phyloP scores from a whole-genome alignment of 345 rosid genomes.

The Toxicodendron radicans region DNA sequence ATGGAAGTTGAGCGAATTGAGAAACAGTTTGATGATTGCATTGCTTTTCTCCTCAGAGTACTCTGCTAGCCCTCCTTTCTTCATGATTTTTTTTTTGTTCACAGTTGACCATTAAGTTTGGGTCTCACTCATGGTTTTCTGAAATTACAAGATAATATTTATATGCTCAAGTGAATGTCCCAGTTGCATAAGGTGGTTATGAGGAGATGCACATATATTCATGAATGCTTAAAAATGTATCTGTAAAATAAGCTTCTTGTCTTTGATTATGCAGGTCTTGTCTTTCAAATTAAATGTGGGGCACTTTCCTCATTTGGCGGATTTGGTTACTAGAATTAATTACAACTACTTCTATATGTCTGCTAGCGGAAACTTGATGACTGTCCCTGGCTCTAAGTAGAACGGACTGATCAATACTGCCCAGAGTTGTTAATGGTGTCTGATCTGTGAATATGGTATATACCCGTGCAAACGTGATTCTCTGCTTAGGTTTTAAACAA shows the following conservation, averaged over 20 bases:
- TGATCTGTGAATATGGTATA: background rate
- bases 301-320: constrained; percentile 93
- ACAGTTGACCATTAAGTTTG: constrained; percentile 7
- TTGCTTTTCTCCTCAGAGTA: constrained; percentile 95
- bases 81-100: background rate
- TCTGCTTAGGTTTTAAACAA: background rate
- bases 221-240: background rate
- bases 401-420: constrained; percentile 16
- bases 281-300: constrained; percentile 90
- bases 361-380: constrained; percentile 71
- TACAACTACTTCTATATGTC: constrained; percentile 96
- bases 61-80: constrained; percentile 15
- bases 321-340: constrained; percentile 89
- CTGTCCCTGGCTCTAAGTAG: constrained; percentile 43
- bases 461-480: background rate
- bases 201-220: background rate
- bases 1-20: constrained; percentile 78
- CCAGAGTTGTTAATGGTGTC: background rate
- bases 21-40: constrained; percentile 89
- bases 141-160: background rate
- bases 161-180: background rate
- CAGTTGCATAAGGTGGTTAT: background rate
- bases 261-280: constrained; percentile 54
- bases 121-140: background rate
- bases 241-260: background rate